Conservation (phyloP, 345 rosid genomes). For the Crucihimalaya himalaica region DNA sequence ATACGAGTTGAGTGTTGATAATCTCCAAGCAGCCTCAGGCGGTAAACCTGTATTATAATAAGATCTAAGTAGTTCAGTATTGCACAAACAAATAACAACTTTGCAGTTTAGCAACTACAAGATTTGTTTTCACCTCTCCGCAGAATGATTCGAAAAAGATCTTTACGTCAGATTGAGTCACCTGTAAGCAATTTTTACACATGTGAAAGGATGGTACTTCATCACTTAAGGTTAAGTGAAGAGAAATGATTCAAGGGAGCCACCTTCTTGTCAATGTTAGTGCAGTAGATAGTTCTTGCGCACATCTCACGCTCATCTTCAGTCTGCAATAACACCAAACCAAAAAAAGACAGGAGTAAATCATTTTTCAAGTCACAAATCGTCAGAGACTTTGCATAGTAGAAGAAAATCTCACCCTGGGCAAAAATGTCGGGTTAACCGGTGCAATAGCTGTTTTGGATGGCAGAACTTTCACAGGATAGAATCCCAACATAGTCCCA, state of each 20-base stretch:
- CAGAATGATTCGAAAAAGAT: constrained; percentile 69
- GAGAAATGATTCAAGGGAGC: constrained; percentile 28
- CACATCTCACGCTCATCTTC: constrained; percentile 98
- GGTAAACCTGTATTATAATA: constrained; percentile 58
- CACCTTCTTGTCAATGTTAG: constrained; percentile 96
- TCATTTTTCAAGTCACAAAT: neutral
- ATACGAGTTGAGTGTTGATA: constrained; percentile 83
- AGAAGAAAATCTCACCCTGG: constrained; percentile 58
- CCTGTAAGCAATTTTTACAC: constrained; percentile 40
- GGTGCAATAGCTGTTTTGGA: constrained; percentile 98
- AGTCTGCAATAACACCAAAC: constrained; percentile 41
- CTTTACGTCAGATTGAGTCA: constrained; percentile 71
- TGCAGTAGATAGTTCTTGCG: constrained; percentile 86
- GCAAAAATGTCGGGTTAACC: constrained; percentile 93
- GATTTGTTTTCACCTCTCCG: constrained; percentile 58
- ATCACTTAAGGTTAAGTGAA: neutral
- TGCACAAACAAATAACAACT: neutral
- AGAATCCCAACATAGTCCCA: constrained; percentile 91
- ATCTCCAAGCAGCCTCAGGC: constrained; percentile 81
- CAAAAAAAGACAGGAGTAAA: neutral
- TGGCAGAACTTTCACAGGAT: constrained; percentile 87
- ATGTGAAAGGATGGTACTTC: constrained; percentile 12
- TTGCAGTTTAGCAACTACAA: neutral
- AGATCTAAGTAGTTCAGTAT: neutral
- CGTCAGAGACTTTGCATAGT: neutral